Conservation (phyloP, 2,329 filamentous ascomycete genomes). For the Fusarium graminum region DNA sequence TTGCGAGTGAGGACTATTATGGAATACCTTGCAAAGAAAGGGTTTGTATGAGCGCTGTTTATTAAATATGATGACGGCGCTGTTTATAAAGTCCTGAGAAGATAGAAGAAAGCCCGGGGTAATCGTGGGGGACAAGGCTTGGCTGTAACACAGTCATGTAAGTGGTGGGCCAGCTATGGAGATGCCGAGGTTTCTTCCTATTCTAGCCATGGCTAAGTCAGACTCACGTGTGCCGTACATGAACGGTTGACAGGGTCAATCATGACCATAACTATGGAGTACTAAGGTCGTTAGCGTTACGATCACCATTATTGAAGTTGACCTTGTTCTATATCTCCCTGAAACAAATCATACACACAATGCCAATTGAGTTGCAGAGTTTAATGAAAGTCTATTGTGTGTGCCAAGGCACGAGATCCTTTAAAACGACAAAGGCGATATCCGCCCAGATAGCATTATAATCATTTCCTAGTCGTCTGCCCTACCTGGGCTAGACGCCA, state of each 20-base stretch:
- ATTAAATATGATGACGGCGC: background rate
- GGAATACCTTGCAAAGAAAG: background rate
- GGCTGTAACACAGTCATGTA: conserved; percentile 20
- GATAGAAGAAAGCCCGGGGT: background rate
- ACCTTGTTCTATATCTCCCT: too few relatives aligned
- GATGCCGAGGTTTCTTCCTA: conserved; percentile 46
- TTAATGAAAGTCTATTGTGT: conserved; percentile 45
- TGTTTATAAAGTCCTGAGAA: conserved; percentile 6
- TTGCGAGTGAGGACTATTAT: conserved; percentile 12
- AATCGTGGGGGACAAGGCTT: conserved; percentile 9
- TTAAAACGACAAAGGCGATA: conserved; percentile 45
- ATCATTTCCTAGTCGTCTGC: conserved; percentile 46
- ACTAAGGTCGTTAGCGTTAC: background rate
- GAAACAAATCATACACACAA: too few relatives aligned
- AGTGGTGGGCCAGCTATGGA: conserved; percentile 31
- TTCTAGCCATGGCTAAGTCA: conserved; percentile 20
- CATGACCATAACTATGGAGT: background rate
- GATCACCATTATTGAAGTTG: too few relatives aligned
- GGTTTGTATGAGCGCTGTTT: background rate
- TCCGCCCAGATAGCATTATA: conserved; percentile 50
- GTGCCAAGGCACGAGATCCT: conserved; percentile 35
- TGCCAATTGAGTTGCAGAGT: background rate
- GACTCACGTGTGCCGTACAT: conserved; percentile 22
- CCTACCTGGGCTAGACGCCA: conserved; percentile 46
- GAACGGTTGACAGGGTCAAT: background rate